Conservation (phyloP, 2,329 filamentous ascomycete species). For the Fusarium tricinctum region DNA sequence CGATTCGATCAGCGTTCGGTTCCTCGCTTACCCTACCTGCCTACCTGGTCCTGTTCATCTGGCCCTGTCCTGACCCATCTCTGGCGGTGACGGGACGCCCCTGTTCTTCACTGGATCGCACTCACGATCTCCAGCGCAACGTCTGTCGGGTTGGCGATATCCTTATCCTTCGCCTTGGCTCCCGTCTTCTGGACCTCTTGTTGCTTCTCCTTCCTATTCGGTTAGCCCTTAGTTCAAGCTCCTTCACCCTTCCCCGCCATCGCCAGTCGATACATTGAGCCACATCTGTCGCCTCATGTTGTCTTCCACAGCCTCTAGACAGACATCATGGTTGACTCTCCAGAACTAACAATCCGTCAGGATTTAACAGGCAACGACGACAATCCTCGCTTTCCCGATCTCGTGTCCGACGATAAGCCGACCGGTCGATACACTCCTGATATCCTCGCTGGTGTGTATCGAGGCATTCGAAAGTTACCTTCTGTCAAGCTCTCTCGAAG, state of each 20-base stretch:
- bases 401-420: constrained; percentile 59
- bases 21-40: constrained; percentile 23
- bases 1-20: constrained; percentile 33
- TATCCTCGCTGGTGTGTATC: constrained; percentile 66
- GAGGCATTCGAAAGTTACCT: constrained; percentile 64
- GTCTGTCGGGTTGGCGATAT: constrained; percentile 14
- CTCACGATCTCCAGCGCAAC: constrained; percentile 48
- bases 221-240: constrained; percentile 37
- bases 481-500: constrained; percentile 60
- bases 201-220: constrained; percentile 32
- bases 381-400: constrained; percentile 60
- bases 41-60: constrained; percentile 21
- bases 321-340: constrained; percentile 48
- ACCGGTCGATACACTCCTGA: constrained; percentile 59
- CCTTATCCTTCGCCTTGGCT: constrained; percentile 32
- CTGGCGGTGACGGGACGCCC: constrained; percentile 48
- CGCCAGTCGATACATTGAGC: constrained; percentile 17
- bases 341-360: constrained; percentile 54
- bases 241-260: constrained; percentile 18
- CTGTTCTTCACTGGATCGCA: constrained; percentile 45
- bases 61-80: constrained; percentile 46
- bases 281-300: constrained; percentile 31
- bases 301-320: constrained; percentile 25
- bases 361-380: constrained; percentile 48
- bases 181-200: constrained; percentile 22